These are phyloP conservation scores for Scedosporium boydii DNA, from an alignment of 2,329 filamentous ascomycete genomes.

Conservation along the genomic window DNA sequence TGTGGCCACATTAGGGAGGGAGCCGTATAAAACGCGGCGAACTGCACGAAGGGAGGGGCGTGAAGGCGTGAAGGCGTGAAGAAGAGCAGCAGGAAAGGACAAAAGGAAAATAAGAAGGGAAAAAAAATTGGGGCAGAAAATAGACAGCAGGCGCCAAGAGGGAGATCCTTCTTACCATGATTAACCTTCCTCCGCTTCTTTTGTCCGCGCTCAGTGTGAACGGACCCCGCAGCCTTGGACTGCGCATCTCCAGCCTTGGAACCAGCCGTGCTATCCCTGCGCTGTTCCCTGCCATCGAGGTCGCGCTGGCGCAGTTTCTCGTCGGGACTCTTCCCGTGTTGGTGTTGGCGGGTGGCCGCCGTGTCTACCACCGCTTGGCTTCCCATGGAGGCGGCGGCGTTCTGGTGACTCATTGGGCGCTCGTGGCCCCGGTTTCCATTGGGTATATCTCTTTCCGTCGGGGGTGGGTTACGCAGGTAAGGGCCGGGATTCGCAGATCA, in stretches of 20 bases:
- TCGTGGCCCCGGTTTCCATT: conserved; percentile 5
- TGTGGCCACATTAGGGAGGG: neutral
- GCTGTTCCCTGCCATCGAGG: neutral
- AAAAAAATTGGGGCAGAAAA: conserved; percentile 10
- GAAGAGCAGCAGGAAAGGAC: neutral
- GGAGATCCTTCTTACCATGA: conserved; percentile 53
- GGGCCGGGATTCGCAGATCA: conserved; percentile 3
- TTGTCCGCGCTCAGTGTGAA: conserved; percentile 23
- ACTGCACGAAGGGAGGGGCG: neutral
- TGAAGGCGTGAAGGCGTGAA: neutral
- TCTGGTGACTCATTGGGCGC: neutral
- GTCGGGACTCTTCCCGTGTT: neutral
- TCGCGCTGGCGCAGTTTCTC: conserved; percentile 1
- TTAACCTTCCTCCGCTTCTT: conserved; percentile 87
- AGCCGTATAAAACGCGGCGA: neutral
- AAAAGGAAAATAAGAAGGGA: neutral
- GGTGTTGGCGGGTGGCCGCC: neutral
- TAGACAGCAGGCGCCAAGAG: neutral
- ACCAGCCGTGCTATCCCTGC: neutral
- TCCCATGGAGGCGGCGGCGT: conserved; percentile 3
- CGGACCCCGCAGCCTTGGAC: too few relatives aligned
- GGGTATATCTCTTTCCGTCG: neutral
- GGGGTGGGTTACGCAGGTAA: conserved; percentile 4
- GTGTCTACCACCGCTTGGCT: neutral
- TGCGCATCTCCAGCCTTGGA: neutral